Conservation (phyloP, 108 stramenopile genomes). For the Schizochytrium sp. region DNA sequence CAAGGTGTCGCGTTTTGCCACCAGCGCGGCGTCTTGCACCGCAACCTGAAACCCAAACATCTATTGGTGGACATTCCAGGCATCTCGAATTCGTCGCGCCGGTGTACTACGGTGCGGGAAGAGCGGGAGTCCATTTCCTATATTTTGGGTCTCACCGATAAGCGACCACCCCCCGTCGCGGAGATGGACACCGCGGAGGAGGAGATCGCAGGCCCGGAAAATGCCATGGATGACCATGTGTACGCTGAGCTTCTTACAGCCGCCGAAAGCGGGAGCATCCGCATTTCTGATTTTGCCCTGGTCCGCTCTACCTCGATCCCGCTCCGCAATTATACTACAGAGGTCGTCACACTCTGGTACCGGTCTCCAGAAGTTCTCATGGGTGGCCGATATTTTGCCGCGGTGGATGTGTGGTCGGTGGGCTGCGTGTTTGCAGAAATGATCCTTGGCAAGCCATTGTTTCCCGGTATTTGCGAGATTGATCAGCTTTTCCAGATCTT, state of each 20-base stretch:
- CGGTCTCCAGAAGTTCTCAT: slow-evolving; percentile 94
- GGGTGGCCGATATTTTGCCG: slow-evolving; percentile 89
- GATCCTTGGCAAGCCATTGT: slow-evolving; percentile 67
- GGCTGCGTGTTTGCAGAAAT: slow-evolving; percentile 86
- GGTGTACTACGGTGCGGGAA: not conserved
- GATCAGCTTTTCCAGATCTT: slow-evolving; percentile 82
- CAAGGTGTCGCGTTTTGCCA: slow-evolving; percentile 97
- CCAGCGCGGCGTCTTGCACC: slow-evolving; percentile 86
- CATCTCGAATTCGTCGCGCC: not conserved
- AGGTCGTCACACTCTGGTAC: slow-evolving; percentile 96
- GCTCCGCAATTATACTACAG: slow-evolving; percentile 48
- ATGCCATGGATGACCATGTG: slow-evolving; percentile 53
- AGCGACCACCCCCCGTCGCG: slow-evolving; percentile 11
- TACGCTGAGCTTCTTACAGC: slow-evolving; percentile 50
- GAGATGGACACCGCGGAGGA: not conserved
- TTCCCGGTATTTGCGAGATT: slow-evolving; percentile 70
- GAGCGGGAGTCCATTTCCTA: not conserved
- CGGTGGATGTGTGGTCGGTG: slow-evolving; percentile 96
- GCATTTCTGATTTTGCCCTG: slow-evolving; percentile 81
- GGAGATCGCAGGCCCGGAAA: not conserved
- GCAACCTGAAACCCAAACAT: slow-evolving; percentile 88
- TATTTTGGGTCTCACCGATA: not conserved
- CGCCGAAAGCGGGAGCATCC: not conserved
- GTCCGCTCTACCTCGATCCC: slow-evolving; percentile 69
- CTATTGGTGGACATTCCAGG: slow-evolving; percentile 68